Conservation (phyloP, 2,329 filamentous ascomycete species). For the Ophioceras dolichostomum region DNA sequence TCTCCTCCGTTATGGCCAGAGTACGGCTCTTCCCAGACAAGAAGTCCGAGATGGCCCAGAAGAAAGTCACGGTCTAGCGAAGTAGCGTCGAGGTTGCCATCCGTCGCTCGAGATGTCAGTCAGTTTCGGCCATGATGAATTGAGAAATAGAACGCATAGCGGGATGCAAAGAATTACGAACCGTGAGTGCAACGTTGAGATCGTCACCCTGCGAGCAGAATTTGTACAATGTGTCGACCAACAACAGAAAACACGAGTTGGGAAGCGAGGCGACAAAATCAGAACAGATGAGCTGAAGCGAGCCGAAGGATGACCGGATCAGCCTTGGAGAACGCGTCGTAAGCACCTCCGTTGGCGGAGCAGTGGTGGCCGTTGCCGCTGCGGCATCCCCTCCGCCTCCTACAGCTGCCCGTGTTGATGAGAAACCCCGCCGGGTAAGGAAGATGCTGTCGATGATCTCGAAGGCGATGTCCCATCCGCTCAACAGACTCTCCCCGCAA, state of each 20-base stretch:
- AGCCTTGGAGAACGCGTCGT: conserved; percentile 57
- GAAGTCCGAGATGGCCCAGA: conserved; percentile 91
- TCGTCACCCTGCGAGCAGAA: conserved; percentile 88
- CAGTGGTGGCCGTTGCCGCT: conserved; percentile 15
- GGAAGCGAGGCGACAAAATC: conserved; percentile 74
- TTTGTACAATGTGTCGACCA: conserved; percentile 78
- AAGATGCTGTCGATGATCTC: conserved; percentile 79
- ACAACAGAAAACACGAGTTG: conserved; percentile 57
- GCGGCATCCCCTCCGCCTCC: conserved; percentile 17
- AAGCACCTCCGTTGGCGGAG: conserved; percentile 15
- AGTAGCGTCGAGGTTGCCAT: no score
- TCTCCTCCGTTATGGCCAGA: conserved; percentile 43
- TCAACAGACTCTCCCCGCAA: conserved; percentile 70
- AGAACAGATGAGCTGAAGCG: conserved; percentile 83
- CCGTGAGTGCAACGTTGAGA: conserved; percentile 87
- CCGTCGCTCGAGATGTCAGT: no score
- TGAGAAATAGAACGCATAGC: conserved; percentile 2
- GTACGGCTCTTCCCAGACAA: conserved; percentile 49
- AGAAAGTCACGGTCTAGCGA: conserved; percentile 86
- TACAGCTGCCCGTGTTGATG: conserved; percentile 4
- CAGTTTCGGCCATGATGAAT: no score
- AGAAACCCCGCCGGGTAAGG: no score
- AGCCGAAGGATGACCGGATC: conserved; percentile 77
- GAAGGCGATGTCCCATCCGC: conserved; percentile 79
- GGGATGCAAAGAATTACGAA: no score